A percentile compares a stretch with the other conserved stretches of the same genome.
phyloP scores from a whole-genome alignment of 176 grass and related monocot species.

The Chloris gayana region DNA sequence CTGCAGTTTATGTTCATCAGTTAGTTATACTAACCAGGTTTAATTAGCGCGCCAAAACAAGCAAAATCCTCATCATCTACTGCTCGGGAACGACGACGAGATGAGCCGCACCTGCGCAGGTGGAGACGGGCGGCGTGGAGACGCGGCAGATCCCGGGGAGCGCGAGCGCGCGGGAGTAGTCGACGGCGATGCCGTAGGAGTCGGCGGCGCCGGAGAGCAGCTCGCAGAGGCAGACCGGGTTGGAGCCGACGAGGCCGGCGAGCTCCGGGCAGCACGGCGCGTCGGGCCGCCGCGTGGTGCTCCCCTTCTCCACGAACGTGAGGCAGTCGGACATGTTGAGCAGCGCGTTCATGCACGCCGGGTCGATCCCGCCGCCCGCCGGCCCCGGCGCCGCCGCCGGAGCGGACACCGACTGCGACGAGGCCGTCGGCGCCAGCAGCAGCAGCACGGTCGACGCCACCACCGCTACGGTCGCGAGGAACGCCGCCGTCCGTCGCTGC shows the following conservation, averaged over 20 bases:
- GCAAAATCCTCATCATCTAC: not conserved
- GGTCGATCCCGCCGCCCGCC: not conserved
- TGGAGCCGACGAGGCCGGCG: conserved; percentile 62
- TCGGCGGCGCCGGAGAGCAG: conserved; percentile 75
- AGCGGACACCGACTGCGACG: not conserved
- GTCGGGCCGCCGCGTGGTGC: conserved; percentile 56
- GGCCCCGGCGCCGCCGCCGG: conserved; percentile 44
- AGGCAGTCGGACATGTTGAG: conserved; percentile 86
- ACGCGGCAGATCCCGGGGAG: conserved; percentile 81
- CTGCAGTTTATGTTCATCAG: conserved; percentile 19
- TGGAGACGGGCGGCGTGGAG: conserved; percentile 57
- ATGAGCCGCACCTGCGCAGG: conserved; percentile 51
- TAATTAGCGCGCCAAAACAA: not conserved
- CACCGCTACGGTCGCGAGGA: not conserved
- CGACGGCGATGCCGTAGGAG: conserved; percentile 73
- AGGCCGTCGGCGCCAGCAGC: not conserved
- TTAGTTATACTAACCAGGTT: too few species aligned
- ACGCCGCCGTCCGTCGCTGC: not conserved
- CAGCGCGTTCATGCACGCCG: conserved; percentile 57
- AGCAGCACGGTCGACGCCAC: not conserved
- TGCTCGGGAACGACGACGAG: too few species aligned
- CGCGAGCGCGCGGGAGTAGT: conserved; percentile 66
- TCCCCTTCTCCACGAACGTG: conserved; percentile 71
- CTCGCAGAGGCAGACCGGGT: conserved; percentile 86
- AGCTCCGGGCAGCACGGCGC: conserved; percentile 82